phyloP scores from a whole-genome alignment of 805 yeast species.

The Blastobotrys americana region DNA sequence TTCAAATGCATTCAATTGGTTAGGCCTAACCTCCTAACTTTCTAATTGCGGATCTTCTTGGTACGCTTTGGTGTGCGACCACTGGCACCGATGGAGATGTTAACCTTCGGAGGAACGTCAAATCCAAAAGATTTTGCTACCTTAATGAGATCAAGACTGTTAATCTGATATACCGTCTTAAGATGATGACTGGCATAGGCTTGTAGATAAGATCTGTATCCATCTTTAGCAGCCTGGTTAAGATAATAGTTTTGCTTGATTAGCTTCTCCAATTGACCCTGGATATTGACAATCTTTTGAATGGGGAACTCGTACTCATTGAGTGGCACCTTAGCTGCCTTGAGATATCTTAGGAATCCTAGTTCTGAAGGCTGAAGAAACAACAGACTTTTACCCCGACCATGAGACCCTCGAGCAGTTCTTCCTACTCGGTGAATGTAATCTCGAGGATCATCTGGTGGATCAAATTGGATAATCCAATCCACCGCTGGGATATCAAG shows the following conservation, averaged over 20 bases:
- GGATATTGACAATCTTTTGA: conserved; percentile 92
- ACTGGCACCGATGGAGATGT: conserved; percentile 91
- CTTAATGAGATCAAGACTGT: conserved; percentile 85
- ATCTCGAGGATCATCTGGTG: conserved; percentile 99
- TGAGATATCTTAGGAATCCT: conserved; percentile 89
- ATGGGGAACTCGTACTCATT: conserved; percentile 96
- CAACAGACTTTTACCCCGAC: conserved; percentile 92
- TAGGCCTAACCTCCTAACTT: not conserved
- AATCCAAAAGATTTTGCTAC: conserved; percentile 96
- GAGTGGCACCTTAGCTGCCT: conserved; percentile 94
- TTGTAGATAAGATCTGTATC: conserved; percentile 92
- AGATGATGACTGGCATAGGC: conserved; percentile 96
- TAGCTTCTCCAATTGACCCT: conserved; percentile 83
- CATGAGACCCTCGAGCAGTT: conserved; percentile 84
- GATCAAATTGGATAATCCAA: conserved; percentile 98
- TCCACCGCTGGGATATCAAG: conserved; percentile 97
- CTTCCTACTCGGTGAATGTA: conserved; percentile 98
- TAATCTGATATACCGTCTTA: conserved; percentile 94
- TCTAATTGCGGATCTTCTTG: not conserved
- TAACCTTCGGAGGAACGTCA: conserved; percentile 87
- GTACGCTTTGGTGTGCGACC: conserved; percentile 43
- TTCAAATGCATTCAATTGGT: not conserved
- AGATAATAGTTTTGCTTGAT: conserved; percentile 89
- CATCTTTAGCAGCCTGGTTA: conserved; percentile 93
- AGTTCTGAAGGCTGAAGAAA: conserved; percentile 89